Base-by-base conservation (phyloP, 2,329 filamentous ascomycete genomes). In the Microdochium nivale region DNA sequence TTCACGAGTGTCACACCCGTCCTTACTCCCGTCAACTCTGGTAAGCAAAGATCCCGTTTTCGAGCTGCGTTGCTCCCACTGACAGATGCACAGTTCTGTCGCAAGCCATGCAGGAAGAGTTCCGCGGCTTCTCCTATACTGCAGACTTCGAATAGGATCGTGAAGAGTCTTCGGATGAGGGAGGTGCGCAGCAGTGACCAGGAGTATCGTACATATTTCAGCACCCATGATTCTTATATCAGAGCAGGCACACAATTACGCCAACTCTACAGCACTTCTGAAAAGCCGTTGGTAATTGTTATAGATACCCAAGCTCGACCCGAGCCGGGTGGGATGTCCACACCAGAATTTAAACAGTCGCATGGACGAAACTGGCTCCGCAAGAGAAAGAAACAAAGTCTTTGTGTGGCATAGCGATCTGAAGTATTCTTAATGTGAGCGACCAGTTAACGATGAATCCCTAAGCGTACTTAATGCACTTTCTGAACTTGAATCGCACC, bases 41-140 rank as follows among this genome's bases (percentile, higher is more conserved):
- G 91, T 95, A 87, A 75, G 87, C 77, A 53, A 50, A 23, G n/a
- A 35, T 30, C 33, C 8, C 40, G 23, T 19, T 27, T n/a, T 24
- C 14, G 25, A 24, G 37, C 47, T 56, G 1, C 25, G 19, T 7
- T 5, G 56, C n/a, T 53, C 53, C 21, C 53, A 48, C 64, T 72
- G 54, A 64, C 46, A 1, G 19, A 40, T 11, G n/a, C 32, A 44
- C 59, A 96, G 94, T 99, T 46, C 80, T 99, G 57, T 95, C 92
- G 25, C 94, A 97, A 76, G 90, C 90, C 44, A 97, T 97, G 91
- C 94, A 99, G 74, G 94, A 99, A 75, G 91, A 99, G 69, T 99
- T 99, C 86, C 84, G 94, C 54, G 94, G 94, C 59, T 99, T 99
- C 76, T 97, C 92, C 25, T 99, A 99, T 72, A 94, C 89, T 50